These are phyloP conservation scores for Scopulariopsis brevicaulis DNA, from an alignment of 2,329 filamentous ascomycete species.

Conservation along the genomic window DNA sequence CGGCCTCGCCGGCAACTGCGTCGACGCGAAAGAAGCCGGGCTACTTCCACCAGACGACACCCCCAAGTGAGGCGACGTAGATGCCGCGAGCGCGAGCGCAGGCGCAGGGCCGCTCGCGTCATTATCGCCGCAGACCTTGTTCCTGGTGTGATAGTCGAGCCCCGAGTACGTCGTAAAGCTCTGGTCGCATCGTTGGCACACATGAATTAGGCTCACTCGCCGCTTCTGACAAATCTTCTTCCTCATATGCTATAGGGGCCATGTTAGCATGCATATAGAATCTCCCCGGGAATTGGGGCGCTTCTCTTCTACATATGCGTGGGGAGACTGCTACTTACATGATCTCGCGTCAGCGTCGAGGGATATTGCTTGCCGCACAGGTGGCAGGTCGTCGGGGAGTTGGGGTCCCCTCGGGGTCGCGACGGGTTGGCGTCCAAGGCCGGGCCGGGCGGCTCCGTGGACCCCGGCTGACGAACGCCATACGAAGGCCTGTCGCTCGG, in stretches of 20 bases:
- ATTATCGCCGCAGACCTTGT: slow-evolving; percentile 30
- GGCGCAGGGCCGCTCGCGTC: background rate
- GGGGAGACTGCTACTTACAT: slow-evolving; percentile 6
- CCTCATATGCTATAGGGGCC: slow-evolving; percentile 18
- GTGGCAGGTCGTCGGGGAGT: slow-evolving; percentile 1
- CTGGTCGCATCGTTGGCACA: slow-evolving; percentile 33
- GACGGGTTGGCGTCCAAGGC: background rate
- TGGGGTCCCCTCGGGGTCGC: background rate
- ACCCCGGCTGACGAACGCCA: background rate
- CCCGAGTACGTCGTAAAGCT: slow-evolving; percentile 27
- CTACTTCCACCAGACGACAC: background rate
- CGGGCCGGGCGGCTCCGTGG: background rate
- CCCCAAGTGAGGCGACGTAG: background rate
- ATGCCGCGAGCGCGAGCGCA: too few species aligned
- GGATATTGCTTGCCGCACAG: slow-evolving; percentile 10
- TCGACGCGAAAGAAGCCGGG: background rate
- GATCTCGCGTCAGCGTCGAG: background rate
- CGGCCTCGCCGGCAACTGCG: background rate
- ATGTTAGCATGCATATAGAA: background rate
- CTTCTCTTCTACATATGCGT: too few species aligned
- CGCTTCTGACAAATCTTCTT: slow-evolving; percentile 20
- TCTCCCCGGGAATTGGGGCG: background rate
- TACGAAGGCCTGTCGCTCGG: background rate
- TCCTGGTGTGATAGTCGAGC: slow-evolving; percentile 30
- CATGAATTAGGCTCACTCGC: slow-evolving; percentile 12